These are phyloP conservation scores for Leishmania gerbilli DNA, from an alignment of 208 protist genomes.

Conservation along the genomic window DNA sequence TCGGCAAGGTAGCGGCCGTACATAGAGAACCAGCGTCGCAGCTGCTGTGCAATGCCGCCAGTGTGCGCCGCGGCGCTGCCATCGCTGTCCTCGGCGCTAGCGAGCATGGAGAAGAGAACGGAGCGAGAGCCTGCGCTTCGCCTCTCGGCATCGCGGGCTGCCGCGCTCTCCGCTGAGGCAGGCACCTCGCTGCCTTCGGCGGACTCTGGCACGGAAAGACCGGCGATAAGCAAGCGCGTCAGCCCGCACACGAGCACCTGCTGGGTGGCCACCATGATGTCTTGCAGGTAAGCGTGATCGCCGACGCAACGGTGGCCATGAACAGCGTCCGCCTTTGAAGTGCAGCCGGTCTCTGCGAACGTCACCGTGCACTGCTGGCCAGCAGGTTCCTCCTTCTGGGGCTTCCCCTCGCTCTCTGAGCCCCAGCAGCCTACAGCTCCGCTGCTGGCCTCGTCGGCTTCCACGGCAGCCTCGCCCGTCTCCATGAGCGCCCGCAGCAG, in stretches of 20 bases:
- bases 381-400: not conserved
- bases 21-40: constrained; percentile 8
- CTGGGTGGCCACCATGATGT: not conserved
- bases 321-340: not conserved
- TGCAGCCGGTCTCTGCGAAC: not conserved
- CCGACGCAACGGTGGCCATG: not conserved
- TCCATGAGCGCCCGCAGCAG: constrained; percentile 2
- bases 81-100: not conserved
- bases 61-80: not conserved
- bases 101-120: not conserved
- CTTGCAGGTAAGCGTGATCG: not conserved
- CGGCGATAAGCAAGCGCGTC: not conserved
- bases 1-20: constrained; percentile 7
- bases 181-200: not conserved
- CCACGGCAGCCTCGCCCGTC: not conserved
- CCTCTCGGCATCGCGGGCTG: not conserved
- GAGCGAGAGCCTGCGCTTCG: not conserved
- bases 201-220: not conserved
- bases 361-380: not conserved
- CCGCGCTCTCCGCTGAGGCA: not conserved
- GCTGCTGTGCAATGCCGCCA: not conserved
- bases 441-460: not conserved
- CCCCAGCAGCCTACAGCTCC: not conserved
- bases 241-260: not conserved
- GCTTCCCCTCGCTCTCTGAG: not conserved